Evolutionary conservation across 768 basidiomycete species (phyloP).

Genomic region (Phaeotremella skinneri): DNA sequence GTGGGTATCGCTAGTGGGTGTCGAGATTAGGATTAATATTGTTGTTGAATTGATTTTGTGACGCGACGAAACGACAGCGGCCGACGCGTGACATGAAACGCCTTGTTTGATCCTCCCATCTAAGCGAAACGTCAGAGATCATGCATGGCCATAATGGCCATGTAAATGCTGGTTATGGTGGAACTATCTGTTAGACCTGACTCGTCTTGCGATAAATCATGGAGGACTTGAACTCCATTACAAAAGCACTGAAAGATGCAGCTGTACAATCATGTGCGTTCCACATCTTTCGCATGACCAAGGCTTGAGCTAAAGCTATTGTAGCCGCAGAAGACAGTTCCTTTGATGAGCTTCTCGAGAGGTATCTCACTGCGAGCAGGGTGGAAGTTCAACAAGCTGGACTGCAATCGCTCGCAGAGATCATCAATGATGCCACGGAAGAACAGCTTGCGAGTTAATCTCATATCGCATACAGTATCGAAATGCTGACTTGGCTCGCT

Average conservation of each 20-base stretch:
- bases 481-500: neutral
- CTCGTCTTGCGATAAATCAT: neutral
- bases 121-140: neutral
- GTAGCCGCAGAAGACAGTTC: slow-evolving; percentile 6
- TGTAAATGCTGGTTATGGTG: neutral
- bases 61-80: neutral
- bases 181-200: neutral
- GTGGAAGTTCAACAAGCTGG: neutral
- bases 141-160: neutral
- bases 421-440: slow-evolving; percentile 8
- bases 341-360: slow-evolving; percentile 6
- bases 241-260: slow-evolving; percentile 8
- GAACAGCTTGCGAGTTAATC: neutral
- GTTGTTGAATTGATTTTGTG: neutral
- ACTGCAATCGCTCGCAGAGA: slow-evolving; percentile 8
- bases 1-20: neutral
- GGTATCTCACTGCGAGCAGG: slow-evolving; percentile 4
- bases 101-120: neutral
- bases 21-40: neutral
- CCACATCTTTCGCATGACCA: neutral
- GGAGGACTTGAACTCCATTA: slow-evolving; percentile 12
- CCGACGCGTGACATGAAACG: neutral
- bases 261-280: neutral
- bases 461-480: neutral
- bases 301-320: neutral